These are phyloP conservation scores for Bacterosira constricta DNA, from an alignment of 108 stramenopile genomes.

Conservation along the genomic window DNA sequence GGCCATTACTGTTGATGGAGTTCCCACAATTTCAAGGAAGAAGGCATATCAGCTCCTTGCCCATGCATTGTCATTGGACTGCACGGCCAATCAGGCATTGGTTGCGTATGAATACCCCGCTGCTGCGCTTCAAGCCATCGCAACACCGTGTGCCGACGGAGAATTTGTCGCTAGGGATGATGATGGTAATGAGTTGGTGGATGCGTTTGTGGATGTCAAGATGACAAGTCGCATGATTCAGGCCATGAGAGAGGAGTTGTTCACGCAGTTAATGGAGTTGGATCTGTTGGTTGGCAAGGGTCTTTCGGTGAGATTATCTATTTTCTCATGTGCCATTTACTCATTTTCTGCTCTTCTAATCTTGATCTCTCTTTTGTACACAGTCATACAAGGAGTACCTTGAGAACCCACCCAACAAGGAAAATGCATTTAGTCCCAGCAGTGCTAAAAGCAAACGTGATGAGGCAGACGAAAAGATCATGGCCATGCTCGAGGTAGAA, in stretches of 20 bases:
- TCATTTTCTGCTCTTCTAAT: background rate
- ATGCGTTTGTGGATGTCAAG: constrained; percentile 45
- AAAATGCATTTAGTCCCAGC: constrained; percentile 6
- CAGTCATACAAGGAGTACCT: constrained; percentile 33
- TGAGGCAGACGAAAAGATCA: constrained; percentile 25
- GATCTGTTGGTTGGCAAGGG: constrained; percentile 73
- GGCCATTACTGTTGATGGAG: constrained; percentile 35
- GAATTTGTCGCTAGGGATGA: constrained; percentile 17
- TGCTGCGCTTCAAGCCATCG: constrained; percentile 7
- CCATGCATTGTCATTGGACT: constrained; percentile 72
- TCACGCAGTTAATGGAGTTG: constrained; percentile 74
- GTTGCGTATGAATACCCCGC: constrained; percentile 17
- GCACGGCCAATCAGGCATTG: constrained; percentile 48
- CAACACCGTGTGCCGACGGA: constrained; percentile 3
- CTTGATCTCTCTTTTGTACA: too few species aligned
- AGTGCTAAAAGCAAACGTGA: constrained; percentile 1
- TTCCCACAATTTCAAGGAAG: constrained; percentile 41
- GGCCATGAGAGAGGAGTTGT: constrained; percentile 75
- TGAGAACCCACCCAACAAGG: constrained; percentile 19
- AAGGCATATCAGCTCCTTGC: constrained; percentile 68
- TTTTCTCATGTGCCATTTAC: background rate
- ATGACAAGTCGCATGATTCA: constrained; percentile 52
- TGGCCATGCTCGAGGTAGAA: constrained; percentile 28
- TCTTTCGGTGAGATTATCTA: constrained; percentile 34
- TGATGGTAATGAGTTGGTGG: constrained; percentile 14